Conservation (phyloP, 768 basidiomycete species). For the Amanita rubescens region DNA sequence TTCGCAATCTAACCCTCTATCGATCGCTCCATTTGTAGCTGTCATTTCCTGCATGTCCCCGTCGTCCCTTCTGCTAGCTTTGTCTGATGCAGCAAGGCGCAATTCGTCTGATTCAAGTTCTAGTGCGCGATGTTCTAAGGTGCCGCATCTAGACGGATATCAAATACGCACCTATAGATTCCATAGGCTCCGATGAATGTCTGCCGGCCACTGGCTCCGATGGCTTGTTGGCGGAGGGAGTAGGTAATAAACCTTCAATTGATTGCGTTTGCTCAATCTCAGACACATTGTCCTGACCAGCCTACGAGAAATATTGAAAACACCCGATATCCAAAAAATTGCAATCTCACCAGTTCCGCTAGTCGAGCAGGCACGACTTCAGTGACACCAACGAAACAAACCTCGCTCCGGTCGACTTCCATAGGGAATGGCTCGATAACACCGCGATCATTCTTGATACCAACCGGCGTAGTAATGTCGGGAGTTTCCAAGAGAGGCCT, state of each 20-base stretch:
- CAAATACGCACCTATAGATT: neutral
- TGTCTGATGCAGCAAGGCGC: neutral
- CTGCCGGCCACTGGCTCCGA: neutral
- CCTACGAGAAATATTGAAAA: slow-evolving; percentile 1
- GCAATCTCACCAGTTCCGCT: slow-evolving; percentile 42
- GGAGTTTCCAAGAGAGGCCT: slow-evolving; percentile 15
- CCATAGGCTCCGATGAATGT: neutral
- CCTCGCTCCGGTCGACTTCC: slow-evolving; percentile 30
- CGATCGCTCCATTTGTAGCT: neutral
- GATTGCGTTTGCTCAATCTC: slow-evolving; percentile 6
- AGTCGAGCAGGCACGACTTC: slow-evolving; percentile 48
- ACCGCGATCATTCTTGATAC: slow-evolving; percentile 51
- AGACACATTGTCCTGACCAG: slow-evolving; percentile 4
- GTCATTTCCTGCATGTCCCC: neutral
- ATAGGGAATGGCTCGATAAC: slow-evolving; percentile 35
- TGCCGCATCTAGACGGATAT: too few species aligned
- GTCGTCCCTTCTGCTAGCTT: neutral
- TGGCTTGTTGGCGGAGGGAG: neutral
- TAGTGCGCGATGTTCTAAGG: too few species aligned
- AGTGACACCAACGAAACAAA: slow-evolving; percentile 42
- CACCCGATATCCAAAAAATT: neutral
- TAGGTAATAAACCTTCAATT: neutral
- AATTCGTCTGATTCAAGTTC: too few species aligned
- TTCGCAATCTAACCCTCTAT: slow-evolving; percentile 37
- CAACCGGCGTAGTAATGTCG: slow-evolving; percentile 38